phyloP scores from a whole-genome alignment of 352 stramenopile genomes.

The Phytopythium cucurbitacearum region DNA sequence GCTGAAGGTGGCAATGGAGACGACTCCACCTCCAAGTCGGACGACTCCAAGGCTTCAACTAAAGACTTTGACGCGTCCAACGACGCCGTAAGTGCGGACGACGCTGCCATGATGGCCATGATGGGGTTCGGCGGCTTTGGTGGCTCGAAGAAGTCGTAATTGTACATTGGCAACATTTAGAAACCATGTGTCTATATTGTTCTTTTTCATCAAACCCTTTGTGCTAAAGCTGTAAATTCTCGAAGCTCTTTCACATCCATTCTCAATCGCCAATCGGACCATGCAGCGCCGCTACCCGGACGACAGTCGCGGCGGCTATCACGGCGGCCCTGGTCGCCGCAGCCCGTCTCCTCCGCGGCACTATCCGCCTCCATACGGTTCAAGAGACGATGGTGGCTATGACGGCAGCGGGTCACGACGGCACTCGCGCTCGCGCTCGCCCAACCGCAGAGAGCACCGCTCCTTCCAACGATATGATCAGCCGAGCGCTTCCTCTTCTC shows the following conservation, averaged over 20 bases:
- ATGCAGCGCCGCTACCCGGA: conserved; percentile 9
- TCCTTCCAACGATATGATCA: no score
- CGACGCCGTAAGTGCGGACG: conserved; percentile 18
- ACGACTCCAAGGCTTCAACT: conserved; percentile 5
- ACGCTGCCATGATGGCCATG: conserved; percentile 89
- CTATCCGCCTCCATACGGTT: no score
- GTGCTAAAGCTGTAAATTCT: not conserved
- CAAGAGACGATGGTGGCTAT: not conserved
- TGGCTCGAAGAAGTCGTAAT: conserved; percentile 63
- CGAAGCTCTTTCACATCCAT: not conserved
- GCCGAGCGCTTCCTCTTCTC: no score
- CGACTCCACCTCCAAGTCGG: not conserved
- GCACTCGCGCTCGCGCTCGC: not conserved
- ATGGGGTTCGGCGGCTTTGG: conserved; percentile 90
- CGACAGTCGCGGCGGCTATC: no score
- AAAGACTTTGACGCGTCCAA: not conserved
- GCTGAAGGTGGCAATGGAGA: not conserved
- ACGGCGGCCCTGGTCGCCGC: no score
- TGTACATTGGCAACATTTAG: not conserved
- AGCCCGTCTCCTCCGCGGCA: no score
- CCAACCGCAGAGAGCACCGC: not conserved
- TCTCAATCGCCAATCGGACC: not conserved
- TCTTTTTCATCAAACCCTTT: conserved; percentile 6
- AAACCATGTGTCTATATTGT: not conserved
- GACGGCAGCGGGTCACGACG: not conserved